Percentiles rank a stretch among this genome's conserved stretches.
Evolutionary conservation across 2,329 filamentous ascomycete genomes (phyloP).

Genomic region (Fusarium nanum): DNA sequence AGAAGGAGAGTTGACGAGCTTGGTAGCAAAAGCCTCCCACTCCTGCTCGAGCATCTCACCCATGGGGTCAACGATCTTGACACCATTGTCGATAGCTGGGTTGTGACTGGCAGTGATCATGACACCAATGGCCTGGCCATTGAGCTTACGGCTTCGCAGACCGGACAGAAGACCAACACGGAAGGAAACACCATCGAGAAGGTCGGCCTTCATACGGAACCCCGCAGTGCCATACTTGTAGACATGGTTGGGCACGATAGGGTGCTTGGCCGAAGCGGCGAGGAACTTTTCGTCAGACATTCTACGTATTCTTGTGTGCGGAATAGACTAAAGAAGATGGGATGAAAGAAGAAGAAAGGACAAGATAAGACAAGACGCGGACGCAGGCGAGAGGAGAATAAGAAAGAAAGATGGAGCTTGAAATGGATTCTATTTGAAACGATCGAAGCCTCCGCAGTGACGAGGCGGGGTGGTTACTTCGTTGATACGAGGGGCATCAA

Average conservation of each 20-base stretch:
- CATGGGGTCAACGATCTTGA: constrained; percentile 97
- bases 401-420: constrained; percentile 40
- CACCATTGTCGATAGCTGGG: constrained; percentile 87
- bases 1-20: constrained; percentile 84
- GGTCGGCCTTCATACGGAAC: constrained; percentile 77
- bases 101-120: constrained; percentile 98
- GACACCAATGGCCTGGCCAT: constrained; percentile 91
- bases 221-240: constrained; percentile 76
- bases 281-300: constrained; percentile 68
- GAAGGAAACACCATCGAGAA: constrained; percentile 92
- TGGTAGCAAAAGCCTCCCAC: constrained; percentile 91
- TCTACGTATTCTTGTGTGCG: constrained; percentile 28
- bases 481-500: constrained; percentile 20
- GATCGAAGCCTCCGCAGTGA: constrained; percentile 34
- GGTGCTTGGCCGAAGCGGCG: constrained; percentile 71
- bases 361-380: constrained; percentile 9
- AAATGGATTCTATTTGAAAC: constrained; percentile 40
- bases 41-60: constrained; percentile 97
- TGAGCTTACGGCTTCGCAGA: constrained; percentile 88
- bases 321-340: constrained; percentile 8
- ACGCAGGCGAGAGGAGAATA: constrained; percentile 20
- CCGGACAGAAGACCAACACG: constrained; percentile 90
- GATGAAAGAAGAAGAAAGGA: constrained; percentile 20
- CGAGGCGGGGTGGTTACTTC: constrained; percentile 28
- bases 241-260: constrained; percentile 64